phyloP scores from a whole-genome alignment of 108 stramenopile genomes.

The Skeletonema menzelii region DNA sequence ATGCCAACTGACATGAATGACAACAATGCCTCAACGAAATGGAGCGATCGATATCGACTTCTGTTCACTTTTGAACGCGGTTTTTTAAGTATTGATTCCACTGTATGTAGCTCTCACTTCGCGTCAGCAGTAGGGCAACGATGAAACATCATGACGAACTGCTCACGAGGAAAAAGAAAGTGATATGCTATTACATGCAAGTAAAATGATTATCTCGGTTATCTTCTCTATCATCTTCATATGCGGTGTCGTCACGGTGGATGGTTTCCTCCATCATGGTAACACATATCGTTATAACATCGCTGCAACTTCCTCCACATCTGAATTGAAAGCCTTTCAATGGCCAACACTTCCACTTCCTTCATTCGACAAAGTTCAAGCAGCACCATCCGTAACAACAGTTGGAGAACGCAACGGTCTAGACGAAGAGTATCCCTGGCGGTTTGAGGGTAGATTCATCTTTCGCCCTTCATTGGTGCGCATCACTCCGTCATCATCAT shows the following conservation, averaged over 20 bases:
- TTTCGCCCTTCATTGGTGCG: conserved; percentile 56
- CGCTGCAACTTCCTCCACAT: neutral
- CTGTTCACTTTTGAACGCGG: too few relatives aligned
- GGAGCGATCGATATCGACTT: too few relatives aligned
- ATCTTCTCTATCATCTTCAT: neutral
- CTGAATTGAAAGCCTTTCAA: neutral
- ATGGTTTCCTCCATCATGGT: neutral
- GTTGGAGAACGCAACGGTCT: conserved; percentile 39
- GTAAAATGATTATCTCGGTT: neutral
- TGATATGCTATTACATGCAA: neutral
- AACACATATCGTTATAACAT: neutral
- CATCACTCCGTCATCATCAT: neutral
- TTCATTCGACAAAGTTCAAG: neutral
- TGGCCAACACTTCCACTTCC: conserved; percentile 8
- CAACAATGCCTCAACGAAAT: too few relatives aligned
- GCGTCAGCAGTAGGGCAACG: too few relatives aligned
- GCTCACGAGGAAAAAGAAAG: too few relatives aligned
- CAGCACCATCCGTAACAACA: neutral
- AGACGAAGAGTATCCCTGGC: conserved; percentile 50
- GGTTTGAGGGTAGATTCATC: conserved; percentile 55
- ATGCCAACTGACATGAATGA: too few relatives aligned
- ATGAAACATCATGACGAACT: too few relatives aligned
- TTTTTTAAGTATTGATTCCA: too few relatives aligned
- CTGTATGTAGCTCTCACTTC: too few relatives aligned
- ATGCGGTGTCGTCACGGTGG: neutral